Evolutionary conservation across 1,139 yeast genomes (phyloP), one percentile per base, ranked within the genome.

Genomic region (Magnusiomyces suaveolens): DNA sequence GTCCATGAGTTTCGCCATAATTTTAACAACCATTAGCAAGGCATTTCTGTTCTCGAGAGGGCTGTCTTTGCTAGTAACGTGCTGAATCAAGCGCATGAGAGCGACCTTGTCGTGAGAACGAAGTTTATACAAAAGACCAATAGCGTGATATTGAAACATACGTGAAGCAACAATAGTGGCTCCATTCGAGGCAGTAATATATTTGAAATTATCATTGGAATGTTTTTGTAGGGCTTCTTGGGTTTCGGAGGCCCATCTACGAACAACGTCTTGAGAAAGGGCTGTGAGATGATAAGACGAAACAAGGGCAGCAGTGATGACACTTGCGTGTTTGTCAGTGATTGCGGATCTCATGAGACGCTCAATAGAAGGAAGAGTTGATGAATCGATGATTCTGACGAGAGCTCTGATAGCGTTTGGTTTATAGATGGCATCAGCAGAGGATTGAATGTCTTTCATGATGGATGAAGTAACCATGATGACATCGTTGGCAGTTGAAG

Each of bases 401-500:
- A 92, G 78, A 0, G 98, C 87, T 68, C 98, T 82, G 62, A 92
- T 86, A 36, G 99, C 97, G 69, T 92, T 86, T 56, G 98, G 96
- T 68, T 90, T 88, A 72, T 85, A 89, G 57, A 89, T 76, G 60
- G 82, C 76, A 60, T 88, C 95, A 60, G 90, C 90, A 58, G 84
- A 83, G 51, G 68, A 70, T 72, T 94, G 97, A 57, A 92, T 87
- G 72, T 92, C 98, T 74, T 90, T 90, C 97, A 92, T 94, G 66
- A 92, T 90, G 23, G 96, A 87, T 6, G 97, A 87, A 36, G 98
- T 92, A 38, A 92, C 97, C 97, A 92, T 94, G 71, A 92, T 80
- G 54, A 88, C 88, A 72, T 92, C 97, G 64, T 88, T 89, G 20
- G 97, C 88, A 56, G 86, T 80, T 20, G 83, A 73, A 48, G 92